Percentiles rank a stretch among this genome's conserved stretches.
These are phyloP conservation scores for Zizania palustris DNA, from an alignment of 202 grass and related monocot species.

Conservation along the genomic window DNA sequence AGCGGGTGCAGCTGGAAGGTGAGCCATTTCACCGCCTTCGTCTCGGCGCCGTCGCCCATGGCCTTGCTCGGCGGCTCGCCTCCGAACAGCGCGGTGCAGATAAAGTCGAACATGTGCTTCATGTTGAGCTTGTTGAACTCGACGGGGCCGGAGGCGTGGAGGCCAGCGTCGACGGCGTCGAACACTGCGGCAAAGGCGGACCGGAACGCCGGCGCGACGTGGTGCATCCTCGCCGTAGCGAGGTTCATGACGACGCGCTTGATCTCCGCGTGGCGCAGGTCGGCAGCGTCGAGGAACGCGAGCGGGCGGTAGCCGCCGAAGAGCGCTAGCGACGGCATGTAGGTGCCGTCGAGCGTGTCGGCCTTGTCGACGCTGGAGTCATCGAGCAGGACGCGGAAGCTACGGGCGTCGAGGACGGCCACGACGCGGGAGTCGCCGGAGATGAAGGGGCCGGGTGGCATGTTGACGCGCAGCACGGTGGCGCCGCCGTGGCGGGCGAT, in stretches of 20 bases:
- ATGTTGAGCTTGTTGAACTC: slow-evolving; percentile 62
- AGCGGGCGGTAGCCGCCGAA: slow-evolving; percentile 62
- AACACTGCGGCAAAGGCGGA: slow-evolving; percentile 41
- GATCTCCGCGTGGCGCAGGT: slow-evolving; percentile 52
- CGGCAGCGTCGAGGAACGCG: slow-evolving; percentile 61
- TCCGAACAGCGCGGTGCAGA: slow-evolving; percentile 55
- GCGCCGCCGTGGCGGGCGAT: slow-evolving; percentile 50
- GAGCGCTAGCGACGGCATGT: slow-evolving; percentile 51
- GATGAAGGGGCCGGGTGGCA: slow-evolving; percentile 59
- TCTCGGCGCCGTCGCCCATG: slow-evolving; percentile 38
- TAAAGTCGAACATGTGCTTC: slow-evolving; percentile 59
- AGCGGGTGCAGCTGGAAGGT: slow-evolving; percentile 60
- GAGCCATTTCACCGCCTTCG: slow-evolving; percentile 60
- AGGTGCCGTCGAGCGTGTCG: slow-evolving; percentile 69
- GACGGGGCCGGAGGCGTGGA: slow-evolving; percentile 11
- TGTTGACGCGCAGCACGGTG: slow-evolving; percentile 71
- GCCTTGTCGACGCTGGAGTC: slow-evolving; percentile 57
- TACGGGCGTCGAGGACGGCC: slow-evolving; percentile 75
- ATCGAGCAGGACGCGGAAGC: slow-evolving; percentile 69
- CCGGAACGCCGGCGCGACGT: slow-evolving; percentile 47
- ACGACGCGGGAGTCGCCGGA: slow-evolving; percentile 50
- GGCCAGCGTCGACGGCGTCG: slow-evolving; percentile 40
- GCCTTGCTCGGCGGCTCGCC: slow-evolving; percentile 42
- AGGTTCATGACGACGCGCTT: slow-evolving; percentile 57
- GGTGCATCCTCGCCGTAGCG: slow-evolving; percentile 45